Evolutionary conservation across 2,329 filamentous ascomycete species (phyloP).

Genomic region (Colletotrichum trifolii): DNA sequence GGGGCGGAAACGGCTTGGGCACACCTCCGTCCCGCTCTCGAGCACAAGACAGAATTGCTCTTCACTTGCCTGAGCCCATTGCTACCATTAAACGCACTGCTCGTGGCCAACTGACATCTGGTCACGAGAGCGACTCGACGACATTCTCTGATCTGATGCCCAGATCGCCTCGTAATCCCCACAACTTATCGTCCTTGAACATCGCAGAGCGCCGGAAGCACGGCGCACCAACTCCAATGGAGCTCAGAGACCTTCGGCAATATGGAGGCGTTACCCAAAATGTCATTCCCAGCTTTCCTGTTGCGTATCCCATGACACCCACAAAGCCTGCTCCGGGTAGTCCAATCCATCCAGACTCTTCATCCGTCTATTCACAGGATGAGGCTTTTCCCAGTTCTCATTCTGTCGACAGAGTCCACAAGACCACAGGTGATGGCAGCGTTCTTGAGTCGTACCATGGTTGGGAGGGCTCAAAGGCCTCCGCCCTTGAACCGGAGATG

Average conservation of each 20-base stretch:
- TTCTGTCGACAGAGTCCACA: slow-evolving; percentile 16
- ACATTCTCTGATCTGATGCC: slow-evolving; percentile 35
- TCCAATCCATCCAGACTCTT: slow-evolving; percentile 22
- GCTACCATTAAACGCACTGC: too few relatives aligned
- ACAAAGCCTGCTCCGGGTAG: slow-evolving; percentile 1
- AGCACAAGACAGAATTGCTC: neutral
- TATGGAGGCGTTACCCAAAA: slow-evolving; percentile 22
- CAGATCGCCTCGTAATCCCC: slow-evolving; percentile 10
- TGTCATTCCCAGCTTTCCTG: slow-evolving; percentile 28
- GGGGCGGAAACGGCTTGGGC: slow-evolving; percentile 34
- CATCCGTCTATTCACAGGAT: slow-evolving; percentile 36
- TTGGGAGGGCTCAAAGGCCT: slow-evolving; percentile 21
- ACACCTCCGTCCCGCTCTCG: neutral
- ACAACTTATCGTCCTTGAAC: slow-evolving; percentile 28
- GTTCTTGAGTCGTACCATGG: slow-evolving; percentile 34
- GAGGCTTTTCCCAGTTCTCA: slow-evolving; percentile 18
- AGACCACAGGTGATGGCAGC: slow-evolving; percentile 25
- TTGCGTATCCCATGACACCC: slow-evolving; percentile 40
- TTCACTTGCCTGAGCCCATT: too few relatives aligned
- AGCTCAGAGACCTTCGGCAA: slow-evolving; percentile 27
- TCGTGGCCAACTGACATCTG: too few relatives aligned
- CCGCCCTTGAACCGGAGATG: slow-evolving; percentile 6
- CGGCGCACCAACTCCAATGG: slow-evolving; percentile 14
- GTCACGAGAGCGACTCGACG: slow-evolving; percentile 21
- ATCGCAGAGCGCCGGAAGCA: slow-evolving; percentile 34